These are phyloP conservation scores for Vigna mungo DNA, from an alignment of 306 rosid species.

Conservation along the genomic window DNA sequence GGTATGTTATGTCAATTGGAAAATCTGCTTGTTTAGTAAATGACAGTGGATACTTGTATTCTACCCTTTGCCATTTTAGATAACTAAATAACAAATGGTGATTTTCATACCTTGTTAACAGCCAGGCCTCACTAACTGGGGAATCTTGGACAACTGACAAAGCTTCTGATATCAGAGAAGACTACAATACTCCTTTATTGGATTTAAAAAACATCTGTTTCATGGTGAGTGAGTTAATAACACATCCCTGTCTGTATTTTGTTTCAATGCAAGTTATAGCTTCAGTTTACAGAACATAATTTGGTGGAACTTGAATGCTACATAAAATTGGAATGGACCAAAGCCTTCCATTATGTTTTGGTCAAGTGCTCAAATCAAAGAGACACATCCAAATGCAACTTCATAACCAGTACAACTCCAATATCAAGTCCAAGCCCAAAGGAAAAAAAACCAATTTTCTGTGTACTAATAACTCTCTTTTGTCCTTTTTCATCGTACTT, in stretches of 20 bases:
- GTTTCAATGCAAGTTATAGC: constrained; percentile 20
- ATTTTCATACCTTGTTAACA: constrained; percentile 57
- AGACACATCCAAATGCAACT: neutral
- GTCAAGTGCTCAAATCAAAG: neutral
- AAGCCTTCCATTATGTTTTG: neutral
- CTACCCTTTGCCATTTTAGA: constrained; percentile 33
- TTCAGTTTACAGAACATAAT: neutral
- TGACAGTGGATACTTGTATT: constrained; percentile 31
- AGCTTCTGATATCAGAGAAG: constrained; percentile 72
- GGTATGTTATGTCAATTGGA: constrained; percentile 58
- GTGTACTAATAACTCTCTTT: neutral
- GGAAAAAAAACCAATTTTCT: neutral
- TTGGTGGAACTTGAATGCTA: neutral
- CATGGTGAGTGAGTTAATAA: constrained; percentile 62
- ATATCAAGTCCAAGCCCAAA: neutral
- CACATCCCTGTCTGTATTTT: constrained; percentile 23
- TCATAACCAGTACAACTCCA: neutral
- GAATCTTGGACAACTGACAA: constrained; percentile 76
- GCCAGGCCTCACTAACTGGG: constrained; percentile 91
- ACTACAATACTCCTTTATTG: constrained; percentile 64
- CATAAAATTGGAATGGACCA: neutral
- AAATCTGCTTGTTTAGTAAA: constrained; percentile 24
- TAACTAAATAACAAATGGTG: constrained; percentile 33
- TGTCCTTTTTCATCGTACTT: neutral
- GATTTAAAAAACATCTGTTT: constrained; percentile 85